Percentiles rank a stretch among this genome's conserved stretches.
Conservation (phyloP, 768 basidiomycete genomes). For the Agrocybe pediades region DNA sequence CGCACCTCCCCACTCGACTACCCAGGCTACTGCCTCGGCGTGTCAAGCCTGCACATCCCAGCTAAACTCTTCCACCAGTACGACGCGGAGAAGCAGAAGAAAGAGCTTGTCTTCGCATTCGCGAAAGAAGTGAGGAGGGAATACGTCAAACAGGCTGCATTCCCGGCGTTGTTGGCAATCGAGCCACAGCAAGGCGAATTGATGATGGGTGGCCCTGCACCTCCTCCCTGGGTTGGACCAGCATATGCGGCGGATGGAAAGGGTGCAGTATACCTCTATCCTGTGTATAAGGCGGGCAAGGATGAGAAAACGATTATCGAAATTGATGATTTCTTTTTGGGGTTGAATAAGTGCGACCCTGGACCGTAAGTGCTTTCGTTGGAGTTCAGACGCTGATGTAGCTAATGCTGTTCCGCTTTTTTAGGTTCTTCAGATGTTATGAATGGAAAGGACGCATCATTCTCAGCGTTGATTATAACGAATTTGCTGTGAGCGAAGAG, state of each 20-base stretch:
- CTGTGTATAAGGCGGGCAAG: conserved; percentile 8
- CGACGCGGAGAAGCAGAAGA: conserved; percentile 9
- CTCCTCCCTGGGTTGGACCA: conserved; percentile 16
- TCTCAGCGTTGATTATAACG: conserved; percentile 19
- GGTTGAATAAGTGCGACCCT: conserved; percentile 19
- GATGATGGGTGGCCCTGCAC: conserved; percentile 13
- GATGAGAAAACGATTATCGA: conserved; percentile 14
- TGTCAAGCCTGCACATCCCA: conserved; percentile 15
- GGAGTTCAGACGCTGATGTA: background rate
- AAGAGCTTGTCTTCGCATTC: conserved; percentile 11
- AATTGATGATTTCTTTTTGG: conserved; percentile 18
- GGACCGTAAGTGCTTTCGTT: conserved; percentile 16
- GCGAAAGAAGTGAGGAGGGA: conserved; percentile 16
- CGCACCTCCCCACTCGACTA: conserved; percentile 10
- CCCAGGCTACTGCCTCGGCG: conserved; percentile 20
- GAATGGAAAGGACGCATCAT: conserved; percentile 20
- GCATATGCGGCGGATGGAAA: conserved; percentile 18
- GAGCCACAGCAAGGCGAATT: conserved; percentile 16
- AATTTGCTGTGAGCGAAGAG: conserved; percentile 15
- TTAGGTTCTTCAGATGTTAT: conserved; percentile 19
- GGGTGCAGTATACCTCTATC: conserved; percentile 13
- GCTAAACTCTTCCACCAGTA: conserved; percentile 12
- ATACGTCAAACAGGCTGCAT: conserved; percentile 16
- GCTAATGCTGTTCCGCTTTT: background rate
- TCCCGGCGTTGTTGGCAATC: conserved; percentile 17